Conservation (phyloP, 495 filamentous ascomycete species). For the Annulohypoxylon maeteangense region DNA sequence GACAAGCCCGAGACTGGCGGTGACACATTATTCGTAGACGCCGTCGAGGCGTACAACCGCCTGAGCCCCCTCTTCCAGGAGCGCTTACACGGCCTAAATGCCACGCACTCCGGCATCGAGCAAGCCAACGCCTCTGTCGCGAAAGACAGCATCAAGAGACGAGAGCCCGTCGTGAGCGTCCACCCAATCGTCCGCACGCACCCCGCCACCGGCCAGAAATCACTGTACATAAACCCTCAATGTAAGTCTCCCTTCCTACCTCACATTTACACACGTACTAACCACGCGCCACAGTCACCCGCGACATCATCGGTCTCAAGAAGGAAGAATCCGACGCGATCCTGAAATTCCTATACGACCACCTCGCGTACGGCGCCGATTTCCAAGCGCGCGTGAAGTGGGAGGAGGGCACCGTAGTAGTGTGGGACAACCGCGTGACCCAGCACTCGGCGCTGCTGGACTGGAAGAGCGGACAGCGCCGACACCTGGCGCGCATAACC, state of each 20-base stretch:
- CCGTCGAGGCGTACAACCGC: conserved; percentile 80
- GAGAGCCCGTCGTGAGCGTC: conserved; percentile 74
- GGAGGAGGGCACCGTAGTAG: conserved; percentile 83
- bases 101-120: conserved; percentile 78
- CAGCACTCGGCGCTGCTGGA: conserved; percentile 81
- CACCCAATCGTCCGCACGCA: conserved; percentile 87
- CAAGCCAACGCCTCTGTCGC: conserved; percentile 69
- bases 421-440: conserved; percentile 90
- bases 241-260: conserved; percentile 64
- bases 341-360: conserved; percentile 89
- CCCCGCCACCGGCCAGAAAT: conserved; percentile 85
- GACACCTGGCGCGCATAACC: conserved; percentile 85
- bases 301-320: conserved; percentile 77
- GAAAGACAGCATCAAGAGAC: conserved; percentile 70
- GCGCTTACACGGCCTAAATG: conserved; percentile 79
- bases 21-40: conserved; percentile 80
- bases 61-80: conserved; percentile 75
- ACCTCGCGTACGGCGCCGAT: conserved; percentile 82
- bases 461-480: conserved; percentile 79
- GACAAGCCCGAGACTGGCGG: conserved; percentile 81
- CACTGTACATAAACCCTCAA: conserved; percentile 85
- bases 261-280: neutral
- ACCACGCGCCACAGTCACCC: conserved; percentile 63
- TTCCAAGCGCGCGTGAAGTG: conserved; percentile 91
- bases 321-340: conserved; percentile 81